These are phyloP conservation scores for Penicillium hordei DNA, from an alignment of 2,329 filamentous ascomycete species.

Conservation along the genomic window DNA sequence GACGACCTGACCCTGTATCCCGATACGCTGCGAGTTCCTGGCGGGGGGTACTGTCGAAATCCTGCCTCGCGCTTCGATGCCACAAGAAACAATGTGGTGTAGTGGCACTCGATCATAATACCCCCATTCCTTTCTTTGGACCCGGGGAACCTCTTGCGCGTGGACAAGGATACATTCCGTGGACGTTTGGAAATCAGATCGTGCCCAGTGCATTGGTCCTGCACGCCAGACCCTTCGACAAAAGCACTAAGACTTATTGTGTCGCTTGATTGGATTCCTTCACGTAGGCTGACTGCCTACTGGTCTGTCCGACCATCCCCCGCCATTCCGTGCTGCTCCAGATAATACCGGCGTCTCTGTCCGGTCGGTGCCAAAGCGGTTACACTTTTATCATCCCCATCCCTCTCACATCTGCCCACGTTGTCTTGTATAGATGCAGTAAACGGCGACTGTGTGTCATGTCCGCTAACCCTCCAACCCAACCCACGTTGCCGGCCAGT, in stretches of 20 bases:
- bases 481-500: slow-evolving; percentile 38
- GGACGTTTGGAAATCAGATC: slow-evolving; percentile 18
- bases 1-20: background rate
- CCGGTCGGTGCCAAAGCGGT: slow-evolving; percentile 8
- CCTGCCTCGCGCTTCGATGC: slow-evolving; percentile 14
- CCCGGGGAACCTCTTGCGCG: slow-evolving; percentile 13
- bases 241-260: slow-evolving; percentile 10
- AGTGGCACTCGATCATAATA: slow-evolving; percentile 21
- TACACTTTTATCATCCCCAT: slow-evolving; percentile 11
- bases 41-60: slow-evolving; percentile 8
- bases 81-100: slow-evolving; percentile 27
- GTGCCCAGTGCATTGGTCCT: slow-evolving; percentile 9
- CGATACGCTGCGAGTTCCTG: slow-evolving; percentile 1
- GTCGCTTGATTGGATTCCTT: slow-evolving; percentile 10
- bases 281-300: slow-evolving; percentile 10
- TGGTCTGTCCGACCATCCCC: slow-evolving; percentile 7
- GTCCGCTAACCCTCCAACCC: slow-evolving; percentile 40
- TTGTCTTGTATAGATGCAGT: slow-evolving; percentile 37
- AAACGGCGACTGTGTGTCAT: slow-evolving; percentile 39
- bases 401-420: slow-evolving; percentile 10
- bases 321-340: slow-evolving; percentile 6
- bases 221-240: slow-evolving; percentile 7
- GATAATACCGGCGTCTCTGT: slow-evolving; percentile 1
- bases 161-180: slow-evolving; percentile 19
- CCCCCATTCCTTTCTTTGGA: slow-evolving; percentile 16